Conservation (phyloP, 176 grass and related monocot species). For the Bonia amplexicaulis region DNA sequence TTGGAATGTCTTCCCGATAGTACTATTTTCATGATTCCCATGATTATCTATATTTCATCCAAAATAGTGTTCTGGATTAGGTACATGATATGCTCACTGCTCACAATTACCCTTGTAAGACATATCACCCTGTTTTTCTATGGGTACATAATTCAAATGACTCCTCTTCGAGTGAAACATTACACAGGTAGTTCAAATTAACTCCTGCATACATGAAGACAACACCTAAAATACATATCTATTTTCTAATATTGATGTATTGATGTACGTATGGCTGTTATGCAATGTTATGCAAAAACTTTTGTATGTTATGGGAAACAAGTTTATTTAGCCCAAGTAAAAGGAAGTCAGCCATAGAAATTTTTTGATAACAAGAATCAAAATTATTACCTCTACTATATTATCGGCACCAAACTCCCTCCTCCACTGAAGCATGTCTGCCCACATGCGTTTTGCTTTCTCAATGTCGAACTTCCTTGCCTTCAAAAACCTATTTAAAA, state of each 20-base stretch:
- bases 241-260: background rate
- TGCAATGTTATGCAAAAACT: background rate
- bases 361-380: background rate
- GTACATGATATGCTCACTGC: background rate
- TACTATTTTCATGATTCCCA: no score
- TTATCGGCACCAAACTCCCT: background rate
- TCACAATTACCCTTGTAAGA: background rate
- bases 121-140: background rate
- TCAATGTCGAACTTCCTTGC: constrained; percentile 8
- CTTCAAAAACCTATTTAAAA: constrained; percentile 15
- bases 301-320: background rate
- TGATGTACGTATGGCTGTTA: background rate
- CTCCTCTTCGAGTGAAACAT: background rate
- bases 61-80: background rate
- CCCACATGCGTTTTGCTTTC: constrained; percentile 14
- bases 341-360: background rate
- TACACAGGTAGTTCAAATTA: background rate
- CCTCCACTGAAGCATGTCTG: constrained; percentile 21
- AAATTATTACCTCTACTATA: background rate
- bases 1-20: no score
- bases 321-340: background rate
- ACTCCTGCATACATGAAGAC: background rate
- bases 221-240: background rate
- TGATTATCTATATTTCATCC: background rate
- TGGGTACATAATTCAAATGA: background rate